A percentile compares a stretch with the other conserved stretches of the same genome.
These are phyloP conservation scores for Claviceps spartinae DNA, from an alignment of 2,329 filamentous ascomycete genomes.

Conservation along the genomic window DNA sequence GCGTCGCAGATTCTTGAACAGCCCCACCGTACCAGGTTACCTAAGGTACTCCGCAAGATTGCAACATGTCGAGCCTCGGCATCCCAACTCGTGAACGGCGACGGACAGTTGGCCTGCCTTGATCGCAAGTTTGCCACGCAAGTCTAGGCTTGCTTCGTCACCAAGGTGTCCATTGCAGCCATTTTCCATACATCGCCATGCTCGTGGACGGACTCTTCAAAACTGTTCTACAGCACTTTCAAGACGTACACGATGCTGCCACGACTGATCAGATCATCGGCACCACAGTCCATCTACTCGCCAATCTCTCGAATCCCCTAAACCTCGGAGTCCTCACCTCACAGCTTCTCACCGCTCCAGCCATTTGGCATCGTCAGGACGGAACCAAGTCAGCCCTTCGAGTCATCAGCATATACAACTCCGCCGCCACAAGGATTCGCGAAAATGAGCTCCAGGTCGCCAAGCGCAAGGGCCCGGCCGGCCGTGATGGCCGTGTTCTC, in stretches of 20 bases:
- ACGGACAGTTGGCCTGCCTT: too few relatives aligned
- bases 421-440: conserved; percentile 43
- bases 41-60: too few relatives aligned
- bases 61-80: too few relatives aligned
- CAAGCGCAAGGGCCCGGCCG: conserved; percentile 16
- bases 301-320: conserved; percentile 57
- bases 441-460: conserved; percentile 29
- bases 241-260: conserved; percentile 35
- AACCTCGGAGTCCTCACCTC: conserved; percentile 62
- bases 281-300: conserved; percentile 54
- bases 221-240: conserved; percentile 48
- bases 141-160: too few relatives aligned
- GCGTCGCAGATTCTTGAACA: too few relatives aligned
- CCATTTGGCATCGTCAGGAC: conserved; percentile 51
- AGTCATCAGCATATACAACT: conserved; percentile 59
- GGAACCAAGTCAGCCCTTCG: conserved; percentile 50
- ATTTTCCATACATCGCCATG: conserved; percentile 29
- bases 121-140: too few relatives aligned
- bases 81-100: too few relatives aligned
- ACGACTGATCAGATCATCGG: conserved; percentile 46
- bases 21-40: too few relatives aligned
- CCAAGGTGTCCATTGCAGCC: not conserved
- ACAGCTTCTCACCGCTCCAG: conserved; percentile 56
- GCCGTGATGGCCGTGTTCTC: conserved; percentile 32
- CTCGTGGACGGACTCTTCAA: conserved; percentile 53